Evolutionary conservation across 257 asterid genomes (phyloP).

Genomic region (Solanum dulcamara): DNA sequence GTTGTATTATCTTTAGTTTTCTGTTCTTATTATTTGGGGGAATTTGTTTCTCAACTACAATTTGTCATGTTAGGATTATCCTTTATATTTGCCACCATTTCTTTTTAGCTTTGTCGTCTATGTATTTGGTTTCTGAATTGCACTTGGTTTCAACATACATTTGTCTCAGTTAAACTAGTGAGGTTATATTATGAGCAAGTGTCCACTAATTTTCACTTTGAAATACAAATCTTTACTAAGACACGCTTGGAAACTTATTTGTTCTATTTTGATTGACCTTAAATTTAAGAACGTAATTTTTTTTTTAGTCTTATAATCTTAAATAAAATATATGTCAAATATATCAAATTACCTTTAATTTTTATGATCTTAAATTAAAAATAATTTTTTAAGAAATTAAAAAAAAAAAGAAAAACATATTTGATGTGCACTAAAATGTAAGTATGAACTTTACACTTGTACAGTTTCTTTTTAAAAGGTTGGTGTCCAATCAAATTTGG

Average conservation of each 20-base stretch:
- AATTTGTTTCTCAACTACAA: neutral
- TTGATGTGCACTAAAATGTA: no score
- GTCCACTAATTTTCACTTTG: neutral
- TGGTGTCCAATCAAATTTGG: neutral
- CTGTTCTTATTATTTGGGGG: neutral
- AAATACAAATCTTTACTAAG: neutral
- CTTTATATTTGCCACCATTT: neutral
- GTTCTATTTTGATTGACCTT: no score
- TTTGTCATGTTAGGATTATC: neutral
- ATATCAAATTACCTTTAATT: no score
- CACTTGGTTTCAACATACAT: neutral
- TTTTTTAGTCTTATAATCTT: no score
- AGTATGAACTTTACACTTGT: no score
- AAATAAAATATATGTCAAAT: no score
- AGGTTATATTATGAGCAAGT: neutral
- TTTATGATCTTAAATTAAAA: no score
- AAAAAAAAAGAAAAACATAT: no score
- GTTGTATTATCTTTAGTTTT: neutral
- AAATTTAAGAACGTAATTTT: no score
- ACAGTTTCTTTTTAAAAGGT: no score
- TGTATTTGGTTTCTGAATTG: neutral
- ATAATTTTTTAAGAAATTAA: no score
- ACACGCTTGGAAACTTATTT: neutral
- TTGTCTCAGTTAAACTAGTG: neutral
- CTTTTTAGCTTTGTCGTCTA: neutral